phyloP scores from a whole-genome alignment of 1,139 yeast species.

The Saccharomycopsis hybrid region DNA sequence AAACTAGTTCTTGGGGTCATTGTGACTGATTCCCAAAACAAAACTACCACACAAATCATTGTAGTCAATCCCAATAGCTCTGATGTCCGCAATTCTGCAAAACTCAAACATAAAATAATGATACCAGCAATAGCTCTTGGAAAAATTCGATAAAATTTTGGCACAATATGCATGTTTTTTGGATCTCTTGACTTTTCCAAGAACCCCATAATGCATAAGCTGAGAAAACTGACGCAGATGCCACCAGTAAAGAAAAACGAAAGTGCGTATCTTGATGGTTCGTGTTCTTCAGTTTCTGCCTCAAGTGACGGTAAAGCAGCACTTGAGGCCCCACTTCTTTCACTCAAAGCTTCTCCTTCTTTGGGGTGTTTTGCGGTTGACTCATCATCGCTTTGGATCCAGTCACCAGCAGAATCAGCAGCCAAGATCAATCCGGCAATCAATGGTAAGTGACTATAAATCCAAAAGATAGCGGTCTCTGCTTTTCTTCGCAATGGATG shows the following conservation, averaged over 20 bases:
- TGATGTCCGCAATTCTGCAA: conserved; percentile 40
- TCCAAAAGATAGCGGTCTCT: conserved; percentile 41
- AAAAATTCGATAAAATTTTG: conserved; percentile 36
- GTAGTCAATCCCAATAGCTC: conserved; percentile 40
- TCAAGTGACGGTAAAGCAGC: no score
- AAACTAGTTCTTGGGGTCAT: conserved; percentile 18
- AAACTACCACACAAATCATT: conserved; percentile 30
- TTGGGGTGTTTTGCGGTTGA: conserved; percentile 23
- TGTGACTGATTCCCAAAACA: conserved; percentile 32
- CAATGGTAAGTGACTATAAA: conserved; percentile 47
- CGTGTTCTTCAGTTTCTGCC: no score
- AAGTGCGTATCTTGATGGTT: conserved; percentile 32
- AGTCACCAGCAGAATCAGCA: conserved; percentile 59
- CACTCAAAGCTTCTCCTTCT: conserved; percentile 10
- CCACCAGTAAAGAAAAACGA: conserved; percentile 48
- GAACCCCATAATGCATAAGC: conserved; percentile 34
- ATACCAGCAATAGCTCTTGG: conserved; percentile 31
- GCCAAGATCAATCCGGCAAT: conserved; percentile 46
- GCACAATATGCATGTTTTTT: conserved; percentile 28
- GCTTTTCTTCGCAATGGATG: conserved; percentile 52
- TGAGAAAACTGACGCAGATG: conserved; percentile 35
- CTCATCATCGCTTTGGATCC: conserved; percentile 24
- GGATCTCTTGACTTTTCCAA: conserved; percentile 38
- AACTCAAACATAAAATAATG: conserved; percentile 37
- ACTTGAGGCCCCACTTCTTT: no score